A percentile compares a stretch with the other conserved stretches of the same genome.
These are phyloP conservation scores for Metschnikowia matae DNA, from an alignment of 805 yeast genomes.

Conservation along the genomic window DNA sequence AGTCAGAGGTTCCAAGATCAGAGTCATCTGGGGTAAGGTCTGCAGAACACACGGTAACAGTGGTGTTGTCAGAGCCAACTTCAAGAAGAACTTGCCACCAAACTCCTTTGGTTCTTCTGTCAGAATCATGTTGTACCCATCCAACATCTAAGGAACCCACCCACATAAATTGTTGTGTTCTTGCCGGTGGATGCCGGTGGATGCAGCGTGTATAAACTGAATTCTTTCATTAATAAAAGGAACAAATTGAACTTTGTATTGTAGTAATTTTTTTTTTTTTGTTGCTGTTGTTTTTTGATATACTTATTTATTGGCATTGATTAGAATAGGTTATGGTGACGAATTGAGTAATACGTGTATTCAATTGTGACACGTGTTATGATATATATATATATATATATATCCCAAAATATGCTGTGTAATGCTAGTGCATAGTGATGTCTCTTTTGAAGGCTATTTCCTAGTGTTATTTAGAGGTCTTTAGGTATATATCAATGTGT, in stretches of 20 bases:
- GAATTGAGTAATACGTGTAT: no score
- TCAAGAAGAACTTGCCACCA: constrained; percentile 98
- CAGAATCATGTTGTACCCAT: constrained; percentile 99
- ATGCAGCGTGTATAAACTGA: constrained; percentile 20
- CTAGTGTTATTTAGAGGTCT: no score
- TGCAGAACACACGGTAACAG: constrained; percentile 98
- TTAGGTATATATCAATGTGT: no score
- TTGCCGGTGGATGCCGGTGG: constrained; percentile 5
- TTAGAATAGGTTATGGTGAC: no score
- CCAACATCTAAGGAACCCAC: constrained; percentile 77
- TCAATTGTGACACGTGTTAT: no score
- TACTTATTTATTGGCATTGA: no score
- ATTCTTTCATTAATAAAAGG: constrained; percentile 17
- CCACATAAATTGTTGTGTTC: constrained; percentile 12
- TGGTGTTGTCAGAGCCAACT: constrained; percentile 98
- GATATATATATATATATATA: no score
- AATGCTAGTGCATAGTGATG: no score
- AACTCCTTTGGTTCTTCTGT: constrained; percentile 99
- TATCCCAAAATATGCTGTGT: no score
- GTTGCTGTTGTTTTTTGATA: no score
- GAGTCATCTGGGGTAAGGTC: constrained; percentile 99
- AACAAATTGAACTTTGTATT: not conserved
- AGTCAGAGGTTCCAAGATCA: constrained; percentile 97
- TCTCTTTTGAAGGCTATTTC: no score
- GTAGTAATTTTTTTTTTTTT: not conserved